Percentiles rank a stretch among this genome's conserved stretches.
phyloP scores from a whole-genome alignment of 495 filamentous ascomycete species.

The Ascodesmis nigricans region DNA sequence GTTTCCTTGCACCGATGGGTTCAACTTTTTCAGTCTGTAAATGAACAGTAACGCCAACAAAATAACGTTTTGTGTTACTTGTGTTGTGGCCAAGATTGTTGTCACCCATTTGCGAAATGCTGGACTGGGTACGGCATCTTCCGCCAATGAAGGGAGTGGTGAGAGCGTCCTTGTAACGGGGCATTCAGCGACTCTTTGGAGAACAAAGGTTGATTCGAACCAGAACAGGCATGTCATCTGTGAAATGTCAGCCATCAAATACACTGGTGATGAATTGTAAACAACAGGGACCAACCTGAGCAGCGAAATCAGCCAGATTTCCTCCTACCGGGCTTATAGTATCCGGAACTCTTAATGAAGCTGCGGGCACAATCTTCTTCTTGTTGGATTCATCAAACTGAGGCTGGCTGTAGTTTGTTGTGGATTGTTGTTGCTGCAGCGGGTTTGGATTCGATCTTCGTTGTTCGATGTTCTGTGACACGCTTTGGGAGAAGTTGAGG shows the following conservation, averaged over 20 bases:
- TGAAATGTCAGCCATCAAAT: conserved; percentile 6
- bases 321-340: conserved; percentile 54
- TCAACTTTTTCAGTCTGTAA: conserved; percentile 74
- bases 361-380: too few species aligned
- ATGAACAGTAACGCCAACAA: conserved; percentile 80
- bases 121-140: conserved; percentile 50
- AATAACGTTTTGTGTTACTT: conserved; percentile 93
- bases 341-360: too few species aligned
- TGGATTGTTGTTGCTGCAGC: too few species aligned
- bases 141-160: conserved; percentile 30
- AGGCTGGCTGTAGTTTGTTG: too few species aligned
- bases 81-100: conserved; percentile 73
- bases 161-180: conserved; percentile 27
- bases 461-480: too few species aligned
- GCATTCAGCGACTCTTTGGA: conserved; percentile 49
- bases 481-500: too few species aligned
- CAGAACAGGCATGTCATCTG: conserved; percentile 94
- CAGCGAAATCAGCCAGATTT: conserved; percentile 59
- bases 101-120: conserved; percentile 90
- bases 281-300: conserved; percentile 35
- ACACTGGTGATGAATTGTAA: neutral
- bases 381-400: too few species aligned
- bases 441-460: too few species aligned
- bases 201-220: conserved; percentile 72
- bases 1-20: conserved; percentile 68